Base-by-base conservation (phyloP, 495 filamentous ascomycete species). In the Neurospora hispaniola region DNA sequence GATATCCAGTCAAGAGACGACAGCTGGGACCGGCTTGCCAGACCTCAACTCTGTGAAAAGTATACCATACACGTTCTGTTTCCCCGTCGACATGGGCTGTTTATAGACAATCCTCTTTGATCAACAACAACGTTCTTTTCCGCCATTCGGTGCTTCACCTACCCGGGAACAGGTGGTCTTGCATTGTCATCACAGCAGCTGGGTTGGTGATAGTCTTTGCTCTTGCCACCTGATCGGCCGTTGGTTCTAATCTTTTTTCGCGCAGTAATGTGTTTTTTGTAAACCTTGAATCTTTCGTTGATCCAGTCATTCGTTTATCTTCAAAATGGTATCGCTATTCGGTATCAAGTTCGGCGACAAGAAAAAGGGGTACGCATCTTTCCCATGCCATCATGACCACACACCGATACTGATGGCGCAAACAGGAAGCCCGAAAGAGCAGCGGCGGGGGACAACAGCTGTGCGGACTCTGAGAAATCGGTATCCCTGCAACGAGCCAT, bases 311-410 rank as follows among this genome's bases (percentile, higher is more conserved):
- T 62, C 54, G 54, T 62, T 62, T 16, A 62, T 35, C 54, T 73
- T 74, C 78, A 84, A 12, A 59, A 86, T 86, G 84, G 83, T 85
- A 14, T 86, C 84, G 5, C 84, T 86, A 66, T 85, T 86, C 74
- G 84, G 84, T 69, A 79, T 85, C 74, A 84, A 82, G 76, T 78
- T 86, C 69, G 82, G 84, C 31, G 81, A 80, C 54, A 85, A 82
- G 76, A 86, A 86, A 78, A 86, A 85, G 84, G 54, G 54, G 54
- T 62, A 62, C 54, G 54, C 54, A 62, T 62, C 23, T 18, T 35
- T 80, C 44, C 18, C 41, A 42, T 20, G 23, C 10, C 5, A 23
- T 2, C 16, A 4, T n/a, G 75, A 76, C 73, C 70, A 77, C 73
- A 27, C 23, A 35, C 16, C 23, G 7, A 62, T 62, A 71, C 74